phyloP scores from a whole-genome alignment of 768 basidiomycete genomes.

The Kondoa subrosea region DNA sequence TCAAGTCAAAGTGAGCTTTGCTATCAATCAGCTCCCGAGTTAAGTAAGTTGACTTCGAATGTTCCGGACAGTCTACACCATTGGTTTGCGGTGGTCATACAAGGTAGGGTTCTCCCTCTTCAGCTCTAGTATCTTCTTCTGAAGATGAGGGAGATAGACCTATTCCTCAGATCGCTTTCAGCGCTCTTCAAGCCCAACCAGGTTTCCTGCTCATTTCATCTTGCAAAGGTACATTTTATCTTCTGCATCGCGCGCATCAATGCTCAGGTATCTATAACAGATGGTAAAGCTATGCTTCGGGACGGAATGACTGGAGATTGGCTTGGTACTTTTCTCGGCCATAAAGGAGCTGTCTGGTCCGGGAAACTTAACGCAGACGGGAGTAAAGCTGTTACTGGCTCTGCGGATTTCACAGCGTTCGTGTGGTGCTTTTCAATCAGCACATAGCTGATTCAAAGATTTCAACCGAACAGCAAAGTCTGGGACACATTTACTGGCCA shows the following conservation, averaged over 20 bases:
- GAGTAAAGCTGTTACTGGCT: conserved; percentile 67
- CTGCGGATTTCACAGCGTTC: conserved; percentile 12
- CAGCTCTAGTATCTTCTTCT: neutral
- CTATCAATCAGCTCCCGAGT: neutral
- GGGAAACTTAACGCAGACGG: conserved; percentile 77
- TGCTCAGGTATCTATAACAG: neutral
- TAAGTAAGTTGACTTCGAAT: neutral
- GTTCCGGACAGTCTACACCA: neutral
- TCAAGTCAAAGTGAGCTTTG: neutral
- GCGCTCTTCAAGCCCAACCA: neutral
- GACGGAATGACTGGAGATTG: conserved; percentile 48
- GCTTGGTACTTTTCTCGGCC: conserved; percentile 54
- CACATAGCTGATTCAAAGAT: conserved; percentile 1
- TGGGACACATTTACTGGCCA: conserved; percentile 38
- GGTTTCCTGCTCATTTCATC: conserved; percentile 81
- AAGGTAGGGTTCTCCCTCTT: neutral
- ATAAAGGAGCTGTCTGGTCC: conserved; percentile 85
- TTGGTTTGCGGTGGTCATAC: conserved; percentile 6
- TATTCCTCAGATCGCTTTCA: neutral
- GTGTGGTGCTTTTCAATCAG: conserved; percentile 16
- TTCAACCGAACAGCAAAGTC: conserved; percentile 16
- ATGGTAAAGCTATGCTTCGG: conserved; percentile 50
- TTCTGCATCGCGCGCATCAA: neutral
- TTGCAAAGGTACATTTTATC: conserved; percentile 56
- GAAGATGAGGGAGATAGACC: no score